These are phyloP conservation scores for Arabidopsis lyrata DNA, from an alignment of 441 rosid genomes.

Conservation along the genomic window DNA sequence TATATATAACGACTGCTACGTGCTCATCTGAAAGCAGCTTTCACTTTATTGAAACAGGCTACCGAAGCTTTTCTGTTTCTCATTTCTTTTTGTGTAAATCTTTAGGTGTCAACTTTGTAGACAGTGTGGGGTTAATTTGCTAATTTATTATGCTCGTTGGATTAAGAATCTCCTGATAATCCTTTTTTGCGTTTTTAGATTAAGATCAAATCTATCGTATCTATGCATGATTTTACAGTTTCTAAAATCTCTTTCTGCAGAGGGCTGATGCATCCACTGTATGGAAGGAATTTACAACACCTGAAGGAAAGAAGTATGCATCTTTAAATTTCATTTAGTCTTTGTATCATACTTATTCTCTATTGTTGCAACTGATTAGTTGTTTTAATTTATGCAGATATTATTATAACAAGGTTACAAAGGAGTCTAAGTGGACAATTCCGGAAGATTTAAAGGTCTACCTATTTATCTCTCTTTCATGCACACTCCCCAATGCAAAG, in stretches of 20 bases:
- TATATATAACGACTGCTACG: slow-evolving; percentile 48
- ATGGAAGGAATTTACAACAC: slow-evolving; percentile 87
- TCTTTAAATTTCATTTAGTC: slow-evolving; percentile 23
- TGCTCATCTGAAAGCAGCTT: slow-evolving; percentile 61
- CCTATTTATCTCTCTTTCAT: slow-evolving; percentile 36
- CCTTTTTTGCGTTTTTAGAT: neutral
- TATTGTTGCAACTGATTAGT: slow-evolving; percentile 21
- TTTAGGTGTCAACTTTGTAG: slow-evolving; percentile 10
- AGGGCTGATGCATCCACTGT: slow-evolving; percentile 89
- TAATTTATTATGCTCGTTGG: neutral
- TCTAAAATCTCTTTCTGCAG: slow-evolving; percentile 57
- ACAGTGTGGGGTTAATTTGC: slow-evolving; percentile 8
- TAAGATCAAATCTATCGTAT: slow-evolving; percentile 21
- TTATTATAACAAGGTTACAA: slow-evolving; percentile 92
- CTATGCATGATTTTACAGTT: slow-evolving; percentile 18
- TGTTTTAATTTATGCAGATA: slow-evolving; percentile 61
- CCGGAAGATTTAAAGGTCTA: slow-evolving; percentile 95
- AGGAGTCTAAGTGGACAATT: slow-evolving; percentile 94
- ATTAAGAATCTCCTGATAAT: neutral
- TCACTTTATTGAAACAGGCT: slow-evolving; percentile 52
- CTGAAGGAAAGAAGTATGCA: slow-evolving; percentile 80
- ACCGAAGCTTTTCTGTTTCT: slow-evolving; percentile 7
- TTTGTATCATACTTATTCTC: slow-evolving; percentile 22
- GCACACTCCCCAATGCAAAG: slow-evolving; percentile 12
- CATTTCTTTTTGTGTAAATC: slow-evolving; percentile 11